These are phyloP conservation scores for Westerdykella aurantiaca DNA, from an alignment of 2,329 filamentous ascomycete genomes.

Conservation along the genomic window DNA sequence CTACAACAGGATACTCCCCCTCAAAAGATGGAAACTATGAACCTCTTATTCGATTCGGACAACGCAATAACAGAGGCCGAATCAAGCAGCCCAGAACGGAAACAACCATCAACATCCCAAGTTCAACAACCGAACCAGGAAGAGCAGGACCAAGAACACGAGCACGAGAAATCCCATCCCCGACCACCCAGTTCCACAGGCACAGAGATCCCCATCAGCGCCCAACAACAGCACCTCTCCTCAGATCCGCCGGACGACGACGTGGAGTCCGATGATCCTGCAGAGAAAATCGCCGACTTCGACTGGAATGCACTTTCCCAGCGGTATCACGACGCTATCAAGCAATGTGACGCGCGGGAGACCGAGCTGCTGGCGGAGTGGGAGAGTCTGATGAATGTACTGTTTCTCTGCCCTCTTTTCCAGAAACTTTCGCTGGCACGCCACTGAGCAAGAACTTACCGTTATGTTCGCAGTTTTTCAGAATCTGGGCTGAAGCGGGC, in stretches of 20 bases:
- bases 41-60: too few relatives aligned
- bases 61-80: too few relatives aligned
- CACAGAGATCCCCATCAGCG: conserved; percentile 24
- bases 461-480: conserved; percentile 61
- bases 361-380: conserved; percentile 62
- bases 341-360: conserved; percentile 59
- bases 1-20: too few relatives aligned
- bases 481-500: conserved; percentile 69
- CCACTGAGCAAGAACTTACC: not conserved
- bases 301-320: conserved; percentile 74
- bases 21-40: too few relatives aligned
- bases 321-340: conserved; percentile 62
- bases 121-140: too few relatives aligned
- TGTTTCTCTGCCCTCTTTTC: not conserved
- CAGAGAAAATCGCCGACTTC: conserved; percentile 48
- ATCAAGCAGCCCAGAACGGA: too few relatives aligned
- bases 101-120: too few relatives aligned
- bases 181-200: conserved; percentile 15
- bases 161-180: not conserved
- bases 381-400: conserved; percentile 42
- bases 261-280: conserved; percentile 19
- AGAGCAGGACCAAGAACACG: too few relatives aligned
- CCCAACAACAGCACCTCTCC: conserved; percentile 10
- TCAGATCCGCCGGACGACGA: conserved; percentile 4
- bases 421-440: too few relatives aligned